Percentiles rank a stretch among this genome's conserved stretches.
phyloP scores from a whole-genome alignment of 2,329 filamentous ascomycete species.

The Lachnellula hyalina region DNA sequence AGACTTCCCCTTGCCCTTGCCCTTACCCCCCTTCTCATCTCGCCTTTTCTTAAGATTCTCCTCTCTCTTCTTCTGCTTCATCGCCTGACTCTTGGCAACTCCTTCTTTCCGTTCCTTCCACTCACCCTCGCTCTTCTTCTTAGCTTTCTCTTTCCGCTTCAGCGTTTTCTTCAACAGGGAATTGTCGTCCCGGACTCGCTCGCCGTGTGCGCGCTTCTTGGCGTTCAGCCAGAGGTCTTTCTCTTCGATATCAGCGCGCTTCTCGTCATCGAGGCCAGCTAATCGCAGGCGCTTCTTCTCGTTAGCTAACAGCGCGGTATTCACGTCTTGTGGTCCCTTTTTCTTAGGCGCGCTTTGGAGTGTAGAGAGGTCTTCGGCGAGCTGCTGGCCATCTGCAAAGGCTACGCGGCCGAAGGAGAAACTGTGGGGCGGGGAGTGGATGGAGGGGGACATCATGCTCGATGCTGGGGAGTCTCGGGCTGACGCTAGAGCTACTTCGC shows the following conservation, averaged over 20 bases:
- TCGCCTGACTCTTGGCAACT: constrained; percentile 69
- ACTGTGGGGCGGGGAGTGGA: constrained; percentile 55
- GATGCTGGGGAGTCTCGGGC: constrained; percentile 54
- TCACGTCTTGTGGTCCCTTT: constrained; percentile 79
- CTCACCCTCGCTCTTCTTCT: constrained; percentile 87
- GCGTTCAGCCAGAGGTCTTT: constrained; percentile 94
- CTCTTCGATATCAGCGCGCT: constrained; percentile 81
- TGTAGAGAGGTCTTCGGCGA: constrained; percentile 63
- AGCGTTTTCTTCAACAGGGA: constrained; percentile 86
- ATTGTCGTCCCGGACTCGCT: constrained; percentile 83
- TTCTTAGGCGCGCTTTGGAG: constrained; percentile 65
- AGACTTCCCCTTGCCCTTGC: constrained; percentile 48
- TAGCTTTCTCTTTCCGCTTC: constrained; percentile 84
- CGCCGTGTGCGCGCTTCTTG: constrained; percentile 81
- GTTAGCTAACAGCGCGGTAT: constrained; percentile 77
- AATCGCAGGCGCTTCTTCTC: constrained; percentile 83
- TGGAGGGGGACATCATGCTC: constrained; percentile 50
- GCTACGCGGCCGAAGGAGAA: constrained; percentile 90
- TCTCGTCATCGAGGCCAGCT: constrained; percentile 67
- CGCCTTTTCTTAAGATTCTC: constrained; percentile 69
- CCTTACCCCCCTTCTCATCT: constrained; percentile 66
- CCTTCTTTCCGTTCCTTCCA: constrained; percentile 72
- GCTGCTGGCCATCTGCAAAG: constrained; percentile 77
- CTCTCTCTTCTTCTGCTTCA: constrained; percentile 76
- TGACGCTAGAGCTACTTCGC: constrained; percentile 55